Percentiles rank a stretch among this genome's conserved stretches.
phyloP scores from a whole-genome alignment of 1,284 basidiomycete genomes.

The Ganoderma leucocontextum region DNA sequence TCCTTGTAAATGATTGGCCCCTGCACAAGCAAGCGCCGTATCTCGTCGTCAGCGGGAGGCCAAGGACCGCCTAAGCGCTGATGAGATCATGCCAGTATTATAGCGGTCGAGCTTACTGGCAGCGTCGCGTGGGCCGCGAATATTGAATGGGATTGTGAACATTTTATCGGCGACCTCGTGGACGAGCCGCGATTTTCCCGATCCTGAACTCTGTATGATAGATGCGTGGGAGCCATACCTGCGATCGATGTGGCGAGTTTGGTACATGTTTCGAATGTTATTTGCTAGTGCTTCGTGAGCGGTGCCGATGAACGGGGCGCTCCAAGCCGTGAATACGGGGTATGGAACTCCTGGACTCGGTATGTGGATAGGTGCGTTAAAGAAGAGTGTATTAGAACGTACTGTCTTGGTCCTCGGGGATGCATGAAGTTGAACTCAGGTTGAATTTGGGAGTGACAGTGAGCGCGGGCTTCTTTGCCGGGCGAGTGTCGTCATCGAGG shows the following conservation, averaged over 20 bases:
- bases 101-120: background rate
- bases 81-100: background rate
- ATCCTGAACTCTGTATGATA: conserved; percentile 20
- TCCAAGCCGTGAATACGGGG: no score
- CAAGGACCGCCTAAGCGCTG: background rate
- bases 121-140: conserved; percentile 20
- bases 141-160: conserved; percentile 48
- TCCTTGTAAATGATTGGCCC: background rate
- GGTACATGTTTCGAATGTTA: background rate
- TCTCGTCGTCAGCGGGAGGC: background rate
- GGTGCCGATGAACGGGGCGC: background rate
- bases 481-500: no score
- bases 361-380: no score
- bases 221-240: conserved; percentile 25
- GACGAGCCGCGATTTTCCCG: conserved; percentile 57
- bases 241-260: background rate
- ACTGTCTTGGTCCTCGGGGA: no score
- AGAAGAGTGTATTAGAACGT: no score
- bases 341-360: no score
- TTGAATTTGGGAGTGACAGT: no score
- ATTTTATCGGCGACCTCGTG: conserved; percentile 56
- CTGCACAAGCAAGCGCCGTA: background rate
- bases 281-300: background rate
- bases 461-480: no score
- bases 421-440: no score